Base-by-base conservation (phyloP, 1,139 yeast species). In the Martiniozyma asiatica region DNA sequence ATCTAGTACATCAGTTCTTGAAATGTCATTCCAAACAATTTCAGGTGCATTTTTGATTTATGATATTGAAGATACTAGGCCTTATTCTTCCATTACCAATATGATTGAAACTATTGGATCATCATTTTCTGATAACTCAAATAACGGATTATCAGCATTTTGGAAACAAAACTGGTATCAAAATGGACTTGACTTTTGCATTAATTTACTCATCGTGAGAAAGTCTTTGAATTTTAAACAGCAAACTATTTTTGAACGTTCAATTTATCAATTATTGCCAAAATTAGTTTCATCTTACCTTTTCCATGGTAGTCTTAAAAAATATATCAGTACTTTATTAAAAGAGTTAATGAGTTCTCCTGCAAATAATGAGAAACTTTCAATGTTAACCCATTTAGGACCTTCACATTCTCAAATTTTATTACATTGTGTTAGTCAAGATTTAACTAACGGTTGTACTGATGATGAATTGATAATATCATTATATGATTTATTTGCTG, bases 341-440 rank as follows among this genome's bases (percentile, higher is more conserved):
- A 68, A 79, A 3, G 61, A 73, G 3, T 55, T 85, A 27, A 73
- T 84, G 1, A 61, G 63, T 20, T 80, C 76, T 0, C 55, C 60
- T 8, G 76, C 89, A 79, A 60, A 61, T 4, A 56, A 58, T 6
- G 65, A 66, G 16, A 69, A 73, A 22, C 94, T 94, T 3, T 82
- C 94, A 1, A 57, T 89, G 32, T 59, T 87, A 25, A 81, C 96
- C 0, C 85, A 82, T 49, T 56, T 87, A 32, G 93, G 94, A 3
- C 63, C 68, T 13, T 61, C 64, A 15, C 65, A 69, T 40, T 68
- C 95, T 0, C 68, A 65, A 26, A 56, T 71, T 8, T 60, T 89
- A 23, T 59, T 80, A 12, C 61, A 65, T 14, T 65, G 76, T 2
- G 51, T 87, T 25, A 65, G 73, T 0, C 47, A 64, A 1, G 87